Conservation (phyloP, 257 asterid genomes). For the Gentiana dahurica region DNA sequence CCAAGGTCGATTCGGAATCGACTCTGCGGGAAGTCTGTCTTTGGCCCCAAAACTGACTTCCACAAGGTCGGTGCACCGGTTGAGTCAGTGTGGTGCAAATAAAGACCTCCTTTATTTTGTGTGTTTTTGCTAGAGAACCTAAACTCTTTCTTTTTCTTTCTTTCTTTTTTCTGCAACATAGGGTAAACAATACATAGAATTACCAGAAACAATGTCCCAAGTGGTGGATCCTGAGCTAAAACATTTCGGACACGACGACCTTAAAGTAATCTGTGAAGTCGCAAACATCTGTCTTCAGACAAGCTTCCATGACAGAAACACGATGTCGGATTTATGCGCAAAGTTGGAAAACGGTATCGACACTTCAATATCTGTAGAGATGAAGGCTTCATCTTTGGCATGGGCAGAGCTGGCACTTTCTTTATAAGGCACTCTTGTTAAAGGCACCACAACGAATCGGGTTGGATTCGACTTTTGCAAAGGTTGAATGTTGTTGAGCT, state of each 20-base stretch:
- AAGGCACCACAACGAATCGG: too few relatives aligned
- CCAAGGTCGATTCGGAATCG: too few relatives aligned
- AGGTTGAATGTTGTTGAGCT: too few relatives aligned
- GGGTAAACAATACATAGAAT: conserved; percentile 71
- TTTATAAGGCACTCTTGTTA: conserved; percentile 18
- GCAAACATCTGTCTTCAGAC: conserved; percentile 51
- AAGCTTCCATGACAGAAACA: conserved; percentile 33
- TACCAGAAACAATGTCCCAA: conserved; percentile 39
- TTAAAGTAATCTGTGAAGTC: conserved; percentile 63
- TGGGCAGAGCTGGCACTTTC: conserved; percentile 95
- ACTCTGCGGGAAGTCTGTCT: too few relatives aligned
- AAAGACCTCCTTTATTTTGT: too few relatives aligned
- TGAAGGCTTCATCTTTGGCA: conserved; percentile 70
- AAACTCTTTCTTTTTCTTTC: not conserved
- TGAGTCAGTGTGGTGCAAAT: too few relatives aligned
- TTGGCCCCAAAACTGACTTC: too few relatives aligned
- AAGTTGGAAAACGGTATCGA: conserved; percentile 63
- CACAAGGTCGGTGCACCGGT: too few relatives aligned
- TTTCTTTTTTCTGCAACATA: conserved; percentile 12
- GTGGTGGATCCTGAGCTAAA: conserved; percentile 81
- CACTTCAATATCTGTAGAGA: conserved; percentile 63
- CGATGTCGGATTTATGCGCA: conserved; percentile 56
- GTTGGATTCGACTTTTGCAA: too few relatives aligned
- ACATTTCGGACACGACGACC: conserved; percentile 65
- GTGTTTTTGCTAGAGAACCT: not conserved